Conservation (phyloP, 495 filamentous ascomycete species). For the Talaromyces borbonicus region DNA sequence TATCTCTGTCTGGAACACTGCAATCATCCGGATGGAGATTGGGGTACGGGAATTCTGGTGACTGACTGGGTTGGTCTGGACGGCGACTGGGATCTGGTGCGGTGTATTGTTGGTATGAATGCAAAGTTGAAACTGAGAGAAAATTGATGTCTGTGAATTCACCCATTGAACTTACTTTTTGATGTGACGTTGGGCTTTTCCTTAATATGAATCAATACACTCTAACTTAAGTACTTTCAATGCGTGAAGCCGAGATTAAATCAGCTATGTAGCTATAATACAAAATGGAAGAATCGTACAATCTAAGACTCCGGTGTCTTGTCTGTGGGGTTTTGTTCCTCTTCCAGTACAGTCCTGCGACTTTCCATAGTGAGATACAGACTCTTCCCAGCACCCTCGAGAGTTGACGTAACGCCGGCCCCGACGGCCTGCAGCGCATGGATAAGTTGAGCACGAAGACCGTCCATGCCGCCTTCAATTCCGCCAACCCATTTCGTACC, state of each 20-base stretch:
- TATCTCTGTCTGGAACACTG: slow-evolving; percentile 63
- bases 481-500: slow-evolving; percentile 75
- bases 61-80: slow-evolving; percentile 85
- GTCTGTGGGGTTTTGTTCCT: slow-evolving; percentile 43
- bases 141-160: background rate
- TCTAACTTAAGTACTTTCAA: too few species aligned
- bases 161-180: background rate
- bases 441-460: slow-evolving; percentile 73
- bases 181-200: too few species aligned
- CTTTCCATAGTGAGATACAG: slow-evolving; percentile 80
- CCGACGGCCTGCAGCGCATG: slow-evolving; percentile 65
- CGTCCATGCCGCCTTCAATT: slow-evolving; percentile 75
- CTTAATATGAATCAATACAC: too few species aligned
- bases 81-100: slow-evolving; percentile 90
- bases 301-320: slow-evolving; percentile 27
- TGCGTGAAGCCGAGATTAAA: too few species aligned
- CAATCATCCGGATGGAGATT: slow-evolving; percentile 52
- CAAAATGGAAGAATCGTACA: slow-evolving; percentile 16
- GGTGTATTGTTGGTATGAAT: slow-evolving; percentile 89
- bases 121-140: slow-evolving; percentile 52
- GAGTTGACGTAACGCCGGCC: slow-evolving; percentile 54
- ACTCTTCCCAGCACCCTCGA: slow-evolving; percentile 70
- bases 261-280: slow-evolving; percentile 29
- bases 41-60: slow-evolving; percentile 82
- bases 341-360: slow-evolving; percentile 64